Evolutionary conservation across 345 rosid species (phyloP).

Genomic region (Microthlaspi erraticum): DNA sequence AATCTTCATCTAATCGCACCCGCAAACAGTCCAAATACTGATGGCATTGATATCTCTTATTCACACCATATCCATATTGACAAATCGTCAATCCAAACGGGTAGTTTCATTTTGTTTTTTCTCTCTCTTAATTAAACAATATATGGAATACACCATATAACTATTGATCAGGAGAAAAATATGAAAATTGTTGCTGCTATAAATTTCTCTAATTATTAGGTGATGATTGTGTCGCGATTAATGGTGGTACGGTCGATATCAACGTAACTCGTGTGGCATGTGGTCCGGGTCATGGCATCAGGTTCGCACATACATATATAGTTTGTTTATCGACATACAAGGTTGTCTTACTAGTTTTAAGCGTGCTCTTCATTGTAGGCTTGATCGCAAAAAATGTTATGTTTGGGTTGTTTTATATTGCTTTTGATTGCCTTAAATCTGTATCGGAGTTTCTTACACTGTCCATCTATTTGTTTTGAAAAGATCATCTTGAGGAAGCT

Average conservation of each 20-base stretch:
- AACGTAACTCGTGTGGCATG: slow-evolving; percentile 51
- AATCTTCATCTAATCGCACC: slow-evolving; percentile 29
- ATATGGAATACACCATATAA: background rate
- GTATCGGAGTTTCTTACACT: too few species aligned
- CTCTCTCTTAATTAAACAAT: background rate
- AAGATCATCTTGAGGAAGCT: too few species aligned
- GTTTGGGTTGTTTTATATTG: too few species aligned
- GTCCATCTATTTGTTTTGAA: too few species aligned
- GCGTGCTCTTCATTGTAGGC: too few species aligned
- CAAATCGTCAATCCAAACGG: slow-evolving; percentile 22
- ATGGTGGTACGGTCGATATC: slow-evolving; percentile 27
- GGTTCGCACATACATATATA: slow-evolving; percentile 37
- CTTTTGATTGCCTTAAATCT: too few species aligned
- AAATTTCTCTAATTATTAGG: slow-evolving; percentile 14
- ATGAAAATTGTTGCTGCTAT: too few species aligned
- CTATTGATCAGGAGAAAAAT: background rate
- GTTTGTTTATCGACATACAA: too few species aligned
- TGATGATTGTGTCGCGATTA: slow-evolving; percentile 38
- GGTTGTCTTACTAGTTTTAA: too few species aligned
- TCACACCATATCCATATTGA: slow-evolving; percentile 7
- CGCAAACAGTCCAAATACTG: slow-evolving; percentile 36
- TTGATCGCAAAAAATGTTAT: too few species aligned
- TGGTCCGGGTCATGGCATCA: slow-evolving; percentile 78
- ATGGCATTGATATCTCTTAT: slow-evolving; percentile 26
- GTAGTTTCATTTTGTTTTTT: too few species aligned